Evolutionary conservation across 768 basidiomycete genomes (phyloP).

Genomic region (Russula sp.): DNA sequence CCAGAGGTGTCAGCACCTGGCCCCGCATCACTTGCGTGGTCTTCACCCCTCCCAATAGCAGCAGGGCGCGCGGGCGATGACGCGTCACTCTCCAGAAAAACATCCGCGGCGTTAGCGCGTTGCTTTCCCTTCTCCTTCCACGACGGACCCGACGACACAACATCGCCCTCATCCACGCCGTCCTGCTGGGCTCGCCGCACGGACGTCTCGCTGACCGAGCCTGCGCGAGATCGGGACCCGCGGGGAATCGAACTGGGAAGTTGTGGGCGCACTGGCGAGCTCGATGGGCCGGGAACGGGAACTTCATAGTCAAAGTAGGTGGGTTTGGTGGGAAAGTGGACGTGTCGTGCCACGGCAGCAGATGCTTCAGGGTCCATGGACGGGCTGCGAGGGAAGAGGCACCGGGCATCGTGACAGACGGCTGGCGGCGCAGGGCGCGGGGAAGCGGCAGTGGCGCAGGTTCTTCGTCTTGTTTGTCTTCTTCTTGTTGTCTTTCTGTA

Average conservation of each 20-base stretch:
- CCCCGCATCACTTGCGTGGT: background rate
- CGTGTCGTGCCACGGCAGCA: slow-evolving; percentile 36
- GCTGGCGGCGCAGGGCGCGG: slow-evolving; percentile 40
- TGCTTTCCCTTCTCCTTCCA: slow-evolving; percentile 36
- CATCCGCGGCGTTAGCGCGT: slow-evolving; percentile 14
- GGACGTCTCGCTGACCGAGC: slow-evolving; percentile 6
- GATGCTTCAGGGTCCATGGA: slow-evolving; percentile 49
- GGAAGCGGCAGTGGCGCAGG: slow-evolving; percentile 37
- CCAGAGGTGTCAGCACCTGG: slow-evolving; percentile 42
- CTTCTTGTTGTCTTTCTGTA: slow-evolving; percentile 30
- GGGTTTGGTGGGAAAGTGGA: slow-evolving; percentile 39
- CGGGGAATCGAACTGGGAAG: background rate
- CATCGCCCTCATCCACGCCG: background rate
- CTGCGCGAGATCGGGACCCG: slow-evolving; percentile 14
- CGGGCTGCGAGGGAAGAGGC: slow-evolving; percentile 72
- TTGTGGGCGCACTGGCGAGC: slow-evolving; percentile 7
- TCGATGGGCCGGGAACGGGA: slow-evolving; percentile 22
- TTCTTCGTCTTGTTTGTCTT: slow-evolving; percentile 21
- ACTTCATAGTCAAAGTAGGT: slow-evolving; percentile 21
- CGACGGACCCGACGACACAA: slow-evolving; percentile 15
- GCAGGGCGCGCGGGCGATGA: slow-evolving; percentile 10
- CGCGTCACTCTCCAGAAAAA: background rate
- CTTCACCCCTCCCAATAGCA: background rate
- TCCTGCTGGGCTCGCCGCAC: background rate
- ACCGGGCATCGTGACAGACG: slow-evolving; percentile 70